A percentile compares a stretch with the other conserved stretches of the same genome.
Evolutionary conservation across 768 basidiomycete genomes (phyloP).

Genomic region (Holtermanniella nyarrowii): DNA sequence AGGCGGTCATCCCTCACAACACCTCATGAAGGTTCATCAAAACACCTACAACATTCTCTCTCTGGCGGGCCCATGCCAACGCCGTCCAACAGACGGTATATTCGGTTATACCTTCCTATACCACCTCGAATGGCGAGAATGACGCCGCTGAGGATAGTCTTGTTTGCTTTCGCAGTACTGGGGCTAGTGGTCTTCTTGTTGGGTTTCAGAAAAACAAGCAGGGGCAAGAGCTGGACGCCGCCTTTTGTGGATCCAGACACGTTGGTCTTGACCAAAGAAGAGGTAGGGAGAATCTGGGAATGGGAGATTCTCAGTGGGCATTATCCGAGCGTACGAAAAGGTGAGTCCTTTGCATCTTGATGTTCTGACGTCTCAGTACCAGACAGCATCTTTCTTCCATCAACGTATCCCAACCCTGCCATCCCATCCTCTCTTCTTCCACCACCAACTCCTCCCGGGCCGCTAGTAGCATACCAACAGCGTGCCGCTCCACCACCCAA

Average conservation of each 20-base stretch:
- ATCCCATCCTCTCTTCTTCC: conserved; percentile 31
- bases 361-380: conserved; percentile 23
- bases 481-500: conserved; percentile 40
- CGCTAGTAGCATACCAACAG: conserved; percentile 28
- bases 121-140: conserved; percentile 25
- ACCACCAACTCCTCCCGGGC: conserved; percentile 9
- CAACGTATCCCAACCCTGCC: conserved; percentile 34
- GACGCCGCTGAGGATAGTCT: conserved; percentile 14
- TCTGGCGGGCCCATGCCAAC: conserved; percentile 3
- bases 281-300: conserved; percentile 81
- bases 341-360: conserved; percentile 51
- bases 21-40: conserved; percentile 6
- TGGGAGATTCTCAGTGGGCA: conserved; percentile 94
- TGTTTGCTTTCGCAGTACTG: conserved; percentile 9
- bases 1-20: conserved; percentile 6
- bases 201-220: conserved; percentile 24
- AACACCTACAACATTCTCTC: not conserved
- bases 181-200: conserved; percentile 19
- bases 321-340: conserved; percentile 69
- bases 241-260: conserved; percentile 41
- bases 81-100: conserved; percentile 9
- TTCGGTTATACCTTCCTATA: conserved; percentile 35
- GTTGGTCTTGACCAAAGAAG: conserved; percentile 44
- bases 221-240: conserved; percentile 27
- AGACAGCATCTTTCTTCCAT: conserved; percentile 25